Percentiles rank a stretch among this genome's conserved stretches.
These are phyloP conservation scores for Vigna trinervia DNA, from an alignment of 306 rosid genomes.

Conservation along the genomic window DNA sequence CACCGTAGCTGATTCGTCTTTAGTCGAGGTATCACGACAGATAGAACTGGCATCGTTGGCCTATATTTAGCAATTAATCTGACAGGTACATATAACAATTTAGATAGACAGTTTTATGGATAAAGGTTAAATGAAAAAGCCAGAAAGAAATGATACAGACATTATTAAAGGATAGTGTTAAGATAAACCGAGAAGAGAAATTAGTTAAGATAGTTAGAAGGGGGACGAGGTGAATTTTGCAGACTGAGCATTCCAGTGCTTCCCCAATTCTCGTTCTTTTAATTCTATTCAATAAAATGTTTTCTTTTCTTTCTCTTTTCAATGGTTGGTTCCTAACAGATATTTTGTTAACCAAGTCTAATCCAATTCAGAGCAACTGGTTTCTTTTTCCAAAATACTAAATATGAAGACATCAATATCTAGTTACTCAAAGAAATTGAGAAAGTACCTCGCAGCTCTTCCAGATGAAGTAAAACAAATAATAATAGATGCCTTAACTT, in stretches of 20 bases:
- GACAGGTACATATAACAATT: slow-evolving; percentile 42
- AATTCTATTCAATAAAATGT: too few relatives aligned
- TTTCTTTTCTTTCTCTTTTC: too few relatives aligned
- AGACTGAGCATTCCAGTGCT: too few relatives aligned
- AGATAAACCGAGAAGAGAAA: too few relatives aligned
- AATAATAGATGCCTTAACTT: slow-evolving; percentile 95
- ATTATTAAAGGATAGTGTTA: slow-evolving; percentile 7
- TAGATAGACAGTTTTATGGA: slow-evolving; percentile 7
- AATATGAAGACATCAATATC: slow-evolving; percentile 9
- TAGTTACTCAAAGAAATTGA: not conserved
- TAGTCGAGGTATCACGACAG: slow-evolving; percentile 84
- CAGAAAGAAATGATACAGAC: slow-evolving; percentile 4
- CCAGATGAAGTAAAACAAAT: slow-evolving; percentile 99
- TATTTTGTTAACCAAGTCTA: slow-evolving; percentile 11
- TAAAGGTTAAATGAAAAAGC: not conserved
- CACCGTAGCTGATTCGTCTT: slow-evolving; percentile 84
- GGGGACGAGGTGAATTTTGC: too few relatives aligned
- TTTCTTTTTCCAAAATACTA: slow-evolving; percentile 26
- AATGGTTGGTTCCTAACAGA: not conserved
- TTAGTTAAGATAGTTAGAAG: too few relatives aligned
- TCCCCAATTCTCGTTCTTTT: too few relatives aligned
- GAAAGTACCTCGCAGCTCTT: slow-evolving; percentile 90
- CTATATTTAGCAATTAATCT: slow-evolving; percentile 93
- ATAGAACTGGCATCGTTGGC: slow-evolving; percentile 95
- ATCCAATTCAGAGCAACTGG: not conserved